phyloP scores from a whole-genome alignment of 805 yeast species.

The Nakazawaea anatomiae region DNA sequence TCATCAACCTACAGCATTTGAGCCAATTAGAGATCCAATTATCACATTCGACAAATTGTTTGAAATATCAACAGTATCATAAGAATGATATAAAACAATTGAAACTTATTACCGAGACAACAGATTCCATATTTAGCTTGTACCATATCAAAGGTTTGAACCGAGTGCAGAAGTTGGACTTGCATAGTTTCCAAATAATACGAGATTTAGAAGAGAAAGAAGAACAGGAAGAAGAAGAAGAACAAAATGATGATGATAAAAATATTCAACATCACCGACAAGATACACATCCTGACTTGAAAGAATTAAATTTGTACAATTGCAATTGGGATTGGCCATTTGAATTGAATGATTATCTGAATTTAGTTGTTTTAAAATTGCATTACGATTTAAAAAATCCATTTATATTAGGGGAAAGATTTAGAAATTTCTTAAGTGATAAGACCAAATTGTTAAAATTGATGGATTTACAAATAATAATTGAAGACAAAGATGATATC shows the following conservation, averaged over 20 bases:
- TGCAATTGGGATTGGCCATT: slow-evolving; percentile 59
- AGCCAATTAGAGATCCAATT: slow-evolving; percentile 18
- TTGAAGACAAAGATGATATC: background rate
- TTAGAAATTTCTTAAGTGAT: slow-evolving; percentile 21
- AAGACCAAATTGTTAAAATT: background rate
- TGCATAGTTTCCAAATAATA: slow-evolving; percentile 31
- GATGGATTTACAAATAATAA: background rate
- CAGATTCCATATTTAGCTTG: slow-evolving; percentile 30
- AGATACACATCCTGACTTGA: slow-evolving; percentile 16
- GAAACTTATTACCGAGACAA: slow-evolving; percentile 16
- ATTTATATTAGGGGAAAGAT: slow-evolving; percentile 30
- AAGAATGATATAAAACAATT: slow-evolving; percentile 14
- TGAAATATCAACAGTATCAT: slow-evolving; percentile 22
- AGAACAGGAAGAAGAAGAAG: background rate
- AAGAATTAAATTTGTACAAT: slow-evolving; percentile 27
- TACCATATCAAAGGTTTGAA: slow-evolving; percentile 35
- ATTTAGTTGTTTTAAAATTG: slow-evolving; percentile 19
- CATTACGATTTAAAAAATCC: slow-evolving; percentile 20
- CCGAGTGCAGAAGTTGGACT: slow-evolving; percentile 25
- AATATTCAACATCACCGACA: background rate
- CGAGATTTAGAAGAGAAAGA: slow-evolving; percentile 17
- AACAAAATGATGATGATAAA: too few relatives aligned
- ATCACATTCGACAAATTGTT: slow-evolving; percentile 26
- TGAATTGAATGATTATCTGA: slow-evolving; percentile 26
- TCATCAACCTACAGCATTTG: slow-evolving; percentile 17